Conservation (phyloP, 2,329 filamentous ascomycete genomes). For the Diplocarpon rosae region DNA sequence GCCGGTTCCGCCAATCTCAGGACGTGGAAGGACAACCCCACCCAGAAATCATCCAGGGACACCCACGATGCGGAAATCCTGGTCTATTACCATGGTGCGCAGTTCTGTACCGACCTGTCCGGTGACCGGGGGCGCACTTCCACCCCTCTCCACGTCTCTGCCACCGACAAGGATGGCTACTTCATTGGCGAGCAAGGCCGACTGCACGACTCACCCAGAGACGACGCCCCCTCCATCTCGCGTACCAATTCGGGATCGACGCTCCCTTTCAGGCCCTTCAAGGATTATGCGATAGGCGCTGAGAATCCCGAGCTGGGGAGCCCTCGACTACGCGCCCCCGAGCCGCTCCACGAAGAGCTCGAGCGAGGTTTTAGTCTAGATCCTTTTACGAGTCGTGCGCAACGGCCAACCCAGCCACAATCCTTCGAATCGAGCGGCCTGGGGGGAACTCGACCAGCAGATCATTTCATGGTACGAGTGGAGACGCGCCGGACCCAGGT, state of each 20-base stretch:
- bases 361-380: conserved; percentile 19
- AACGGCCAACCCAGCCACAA: conserved; percentile 13
- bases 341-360: conserved; percentile 12
- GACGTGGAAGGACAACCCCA: background rate
- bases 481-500: conserved; percentile 23
- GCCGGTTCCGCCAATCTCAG: background rate
- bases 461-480: conserved; percentile 50
- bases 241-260: conserved; percentile 41
- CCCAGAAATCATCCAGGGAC: background rate
- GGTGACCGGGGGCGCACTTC: conserved; percentile 46
- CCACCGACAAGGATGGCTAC: conserved; percentile 31
- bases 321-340: conserved; percentile 18
- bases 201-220: conserved; percentile 11
- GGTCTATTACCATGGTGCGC: conserved; percentile 72
- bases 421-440: conserved; percentile 46
- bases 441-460: conserved; percentile 49
- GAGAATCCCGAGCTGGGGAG: conserved; percentile 12
- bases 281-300: conserved; percentile 28
- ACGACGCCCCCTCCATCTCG: conserved; percentile 21
- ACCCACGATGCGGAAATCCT: conserved; percentile 54
- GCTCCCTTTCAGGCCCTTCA: conserved; percentile 39
- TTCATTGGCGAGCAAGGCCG: conserved; percentile 14
- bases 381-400: conserved; percentile 12
- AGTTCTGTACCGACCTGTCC: conserved; percentile 71
- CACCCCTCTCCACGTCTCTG: conserved; percentile 38